Conservation (phyloP, 805 yeast genomes). For the Schwanniomyces occidentalis region DNA sequence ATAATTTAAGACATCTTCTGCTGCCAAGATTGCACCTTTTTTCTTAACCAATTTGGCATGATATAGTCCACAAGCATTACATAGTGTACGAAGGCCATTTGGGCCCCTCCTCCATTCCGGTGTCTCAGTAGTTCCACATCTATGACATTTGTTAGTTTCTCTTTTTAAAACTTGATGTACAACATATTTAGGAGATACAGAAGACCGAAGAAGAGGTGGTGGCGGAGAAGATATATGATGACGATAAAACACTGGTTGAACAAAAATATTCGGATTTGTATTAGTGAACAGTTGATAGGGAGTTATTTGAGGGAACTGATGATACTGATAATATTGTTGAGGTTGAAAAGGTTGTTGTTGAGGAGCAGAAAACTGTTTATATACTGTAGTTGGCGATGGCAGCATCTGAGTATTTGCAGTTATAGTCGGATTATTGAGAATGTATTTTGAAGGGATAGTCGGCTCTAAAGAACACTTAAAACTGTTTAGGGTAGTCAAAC, state of each 20-base stretch:
- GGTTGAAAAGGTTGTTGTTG: conserved; percentile 9
- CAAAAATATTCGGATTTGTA: not conserved
- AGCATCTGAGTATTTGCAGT: conserved; percentile 5
- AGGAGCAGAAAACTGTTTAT: conserved; percentile 3
- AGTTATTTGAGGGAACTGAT: conserved; percentile 2
- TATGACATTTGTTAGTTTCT: conserved; percentile 38
- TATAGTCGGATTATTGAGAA: not conserved
- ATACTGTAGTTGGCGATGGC: conserved; percentile 11
- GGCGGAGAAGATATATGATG: conserved; percentile 3
- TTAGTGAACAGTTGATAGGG: not conserved
- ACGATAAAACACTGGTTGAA: not conserved
- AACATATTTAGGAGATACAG: conserved; percentile 13
- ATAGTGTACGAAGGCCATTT: conserved; percentile 44
- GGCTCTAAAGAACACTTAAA: conserved; percentile 1
- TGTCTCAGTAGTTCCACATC: conserved; percentile 48
- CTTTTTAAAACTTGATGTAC: conserved; percentile 35
- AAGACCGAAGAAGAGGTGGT: conserved; percentile 7
- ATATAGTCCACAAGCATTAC: conserved; percentile 45
- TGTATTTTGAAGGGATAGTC: conserved; percentile 3
- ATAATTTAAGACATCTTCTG: conserved; percentile 43
- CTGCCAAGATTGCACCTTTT: conserved; percentile 55
- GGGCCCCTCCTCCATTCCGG: conserved; percentile 49
- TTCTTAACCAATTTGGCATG: conserved; percentile 51
- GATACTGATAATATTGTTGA: conserved; percentile 2
- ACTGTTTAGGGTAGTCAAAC: too few relatives aligned